Percentiles rank a stretch among this genome's conserved stretches.
These are phyloP conservation scores for Sapria himalayana DNA, from an alignment of 345 rosid genomes.

Conservation along the genomic window DNA sequence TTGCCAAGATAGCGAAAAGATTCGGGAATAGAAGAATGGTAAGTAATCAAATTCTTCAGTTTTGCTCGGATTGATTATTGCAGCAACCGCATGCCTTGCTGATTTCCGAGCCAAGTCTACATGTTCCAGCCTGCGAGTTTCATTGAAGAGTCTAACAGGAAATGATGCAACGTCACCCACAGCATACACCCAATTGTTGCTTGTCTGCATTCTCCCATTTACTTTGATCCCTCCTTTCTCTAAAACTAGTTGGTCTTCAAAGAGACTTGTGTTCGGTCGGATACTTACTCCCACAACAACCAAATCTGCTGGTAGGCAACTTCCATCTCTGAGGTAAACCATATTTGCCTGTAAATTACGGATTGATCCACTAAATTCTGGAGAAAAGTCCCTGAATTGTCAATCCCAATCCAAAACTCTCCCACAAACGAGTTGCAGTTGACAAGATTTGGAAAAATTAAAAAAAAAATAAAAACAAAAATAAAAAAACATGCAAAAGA, in stretches of 20 bases:
- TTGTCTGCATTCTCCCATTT: slow-evolving; percentile 62
- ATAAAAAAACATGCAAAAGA: not conserved
- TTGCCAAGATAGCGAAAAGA: slow-evolving; percentile 76
- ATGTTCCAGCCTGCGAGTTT: slow-evolving; percentile 83
- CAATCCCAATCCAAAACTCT: too few species aligned
- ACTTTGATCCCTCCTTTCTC: slow-evolving; percentile 94
- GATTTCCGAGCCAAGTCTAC: slow-evolving; percentile 82
- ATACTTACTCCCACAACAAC: slow-evolving; percentile 89
- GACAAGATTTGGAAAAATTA: too few species aligned
- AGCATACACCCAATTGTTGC: slow-evolving; percentile 68
- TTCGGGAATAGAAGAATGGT: slow-evolving; percentile 87
- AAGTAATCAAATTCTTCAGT: slow-evolving; percentile 54
- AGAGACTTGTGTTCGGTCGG: slow-evolving; percentile 79
- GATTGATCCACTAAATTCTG: slow-evolving; percentile 3
- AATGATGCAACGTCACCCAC: slow-evolving; percentile 86
- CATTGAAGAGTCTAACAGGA: slow-evolving; percentile 61
- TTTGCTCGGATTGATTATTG: slow-evolving; percentile 59
- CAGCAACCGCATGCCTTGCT: slow-evolving; percentile 55
- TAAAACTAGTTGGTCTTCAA: slow-evolving; percentile 71
- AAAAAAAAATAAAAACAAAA: not conserved
- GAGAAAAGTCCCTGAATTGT: too few species aligned
- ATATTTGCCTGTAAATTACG: slow-evolving; percentile 45
- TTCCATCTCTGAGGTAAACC: slow-evolving; percentile 73
- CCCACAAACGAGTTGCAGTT: too few species aligned
- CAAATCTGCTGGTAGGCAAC: slow-evolving; percentile 45